These are phyloP conservation scores for Ophiognomonia clavigignenti-juglandacearum DNA, from an alignment of 2,329 filamentous ascomycete species.

Conservation along the genomic window DNA sequence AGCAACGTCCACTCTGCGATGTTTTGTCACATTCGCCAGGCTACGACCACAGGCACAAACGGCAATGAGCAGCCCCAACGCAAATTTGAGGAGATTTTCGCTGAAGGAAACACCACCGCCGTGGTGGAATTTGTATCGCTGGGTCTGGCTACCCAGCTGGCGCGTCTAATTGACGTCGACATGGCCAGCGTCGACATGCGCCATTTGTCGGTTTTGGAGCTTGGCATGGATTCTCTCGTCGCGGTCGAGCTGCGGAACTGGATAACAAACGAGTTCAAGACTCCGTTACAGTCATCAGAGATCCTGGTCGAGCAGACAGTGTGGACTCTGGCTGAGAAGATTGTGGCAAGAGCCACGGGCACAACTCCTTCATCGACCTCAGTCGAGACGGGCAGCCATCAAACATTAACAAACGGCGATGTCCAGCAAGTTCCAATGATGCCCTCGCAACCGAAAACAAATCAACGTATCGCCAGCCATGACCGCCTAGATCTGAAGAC, in stretches of 20 bases:
- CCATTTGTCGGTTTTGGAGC: slow-evolving; percentile 9
- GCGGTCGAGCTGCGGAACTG: slow-evolving; percentile 47
- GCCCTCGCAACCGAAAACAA: too few species aligned
- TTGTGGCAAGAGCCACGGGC: slow-evolving; percentile 11
- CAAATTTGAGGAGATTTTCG: neutral
- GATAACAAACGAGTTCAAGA: slow-evolving; percentile 42
- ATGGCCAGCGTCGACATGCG: slow-evolving; percentile 1
- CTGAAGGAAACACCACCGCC: neutral
- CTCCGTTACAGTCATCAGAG: slow-evolving; percentile 45
- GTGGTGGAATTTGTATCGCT: neutral
- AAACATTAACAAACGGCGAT: too few species aligned
- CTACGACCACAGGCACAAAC: neutral
- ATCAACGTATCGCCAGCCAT: neutral
- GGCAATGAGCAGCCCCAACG: neutral
- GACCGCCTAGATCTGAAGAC: neutral
- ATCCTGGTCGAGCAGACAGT: slow-evolving; percentile 29
- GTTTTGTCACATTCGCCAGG: neutral
- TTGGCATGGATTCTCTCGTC: slow-evolving; percentile 41
- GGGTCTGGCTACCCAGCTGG: neutral
- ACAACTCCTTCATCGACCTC: neutral
- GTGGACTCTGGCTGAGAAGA: slow-evolving; percentile 9
- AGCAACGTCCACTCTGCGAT: neutral
- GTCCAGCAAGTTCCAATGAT: too few species aligned
- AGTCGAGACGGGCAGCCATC: neutral
- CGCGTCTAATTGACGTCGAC: slow-evolving; percentile 13